A percentile compares a stretch with the other conserved stretches of the same genome.
phyloP scores from a whole-genome alignment of 2,329 filamentous ascomycete species.

The Coccinonectria pachysandricola region DNA sequence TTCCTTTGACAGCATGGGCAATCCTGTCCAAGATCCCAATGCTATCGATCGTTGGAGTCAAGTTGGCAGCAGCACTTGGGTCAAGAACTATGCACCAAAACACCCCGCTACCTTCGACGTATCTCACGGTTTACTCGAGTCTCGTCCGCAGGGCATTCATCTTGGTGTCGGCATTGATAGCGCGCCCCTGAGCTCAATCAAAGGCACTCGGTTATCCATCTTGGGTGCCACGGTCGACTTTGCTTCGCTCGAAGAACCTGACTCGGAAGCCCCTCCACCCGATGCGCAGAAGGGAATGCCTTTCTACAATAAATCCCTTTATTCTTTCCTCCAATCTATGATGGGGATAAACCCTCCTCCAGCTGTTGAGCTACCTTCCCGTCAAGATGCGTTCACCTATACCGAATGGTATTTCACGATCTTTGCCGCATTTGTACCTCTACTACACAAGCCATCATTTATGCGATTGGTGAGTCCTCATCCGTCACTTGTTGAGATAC shows the following conservation, averaged over 20 bases:
- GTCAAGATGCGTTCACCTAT: constrained; percentile 56
- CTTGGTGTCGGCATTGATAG: constrained; percentile 55
- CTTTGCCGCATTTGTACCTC: constrained; percentile 60
- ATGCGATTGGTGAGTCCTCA: constrained; percentile 48
- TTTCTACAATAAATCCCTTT: constrained; percentile 61
- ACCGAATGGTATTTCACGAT: constrained; percentile 67
- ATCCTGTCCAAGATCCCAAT: constrained; percentile 11
- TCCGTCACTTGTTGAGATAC: too few species aligned
- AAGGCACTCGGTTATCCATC: constrained; percentile 66
- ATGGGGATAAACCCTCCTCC: constrained; percentile 50
- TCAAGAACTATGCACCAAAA: constrained; percentile 22
- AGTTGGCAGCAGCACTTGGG: constrained; percentile 22
- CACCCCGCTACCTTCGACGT: constrained; percentile 15
- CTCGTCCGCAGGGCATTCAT: constrained; percentile 49
- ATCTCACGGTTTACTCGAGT: constrained; percentile 26
- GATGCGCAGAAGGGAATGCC: constrained; percentile 31
- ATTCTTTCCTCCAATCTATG: constrained; percentile 56
- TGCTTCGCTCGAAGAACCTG: constrained; percentile 56
- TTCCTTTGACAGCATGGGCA: constrained; percentile 17
- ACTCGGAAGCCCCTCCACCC: constrained; percentile 46
- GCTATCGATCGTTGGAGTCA: constrained; percentile 23
- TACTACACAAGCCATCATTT: constrained; percentile 69
- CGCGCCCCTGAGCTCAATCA: constrained; percentile 60
- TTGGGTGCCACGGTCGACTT: constrained; percentile 74
- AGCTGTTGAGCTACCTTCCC: constrained; percentile 50